These are phyloP conservation scores for Penicillium macrosclerotiorum DNA, from an alignment of 495 filamentous ascomycete species.

Conservation along the genomic window DNA sequence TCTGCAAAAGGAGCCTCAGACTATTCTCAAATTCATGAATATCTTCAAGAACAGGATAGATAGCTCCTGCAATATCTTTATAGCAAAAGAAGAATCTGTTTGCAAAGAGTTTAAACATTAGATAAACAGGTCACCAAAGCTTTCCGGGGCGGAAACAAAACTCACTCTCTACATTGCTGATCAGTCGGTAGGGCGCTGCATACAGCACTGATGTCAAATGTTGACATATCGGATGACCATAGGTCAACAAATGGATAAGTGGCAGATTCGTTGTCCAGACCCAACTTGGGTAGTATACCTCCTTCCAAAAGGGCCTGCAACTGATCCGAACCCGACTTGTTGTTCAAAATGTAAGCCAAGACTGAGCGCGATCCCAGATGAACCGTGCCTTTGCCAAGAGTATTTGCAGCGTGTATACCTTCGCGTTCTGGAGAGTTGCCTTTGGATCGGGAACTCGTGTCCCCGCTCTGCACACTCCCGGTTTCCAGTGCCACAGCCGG, in stretches of 20 bases:
- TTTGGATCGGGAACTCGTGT: slow-evolving; percentile 46
- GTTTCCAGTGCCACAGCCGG: slow-evolving; percentile 28
- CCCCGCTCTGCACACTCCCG: slow-evolving; percentile 59
- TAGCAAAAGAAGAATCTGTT: slow-evolving; percentile 70
- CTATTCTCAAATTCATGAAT: slow-evolving; percentile 67
- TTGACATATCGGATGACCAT: slow-evolving; percentile 65
- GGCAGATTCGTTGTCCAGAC: slow-evolving; percentile 76
- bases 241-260: slow-evolving; percentile 75
- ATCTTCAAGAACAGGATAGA: slow-evolving; percentile 78
- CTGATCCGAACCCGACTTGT: slow-evolving; percentile 64
- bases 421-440: slow-evolving; percentile 46
- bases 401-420: slow-evolving; percentile 53
- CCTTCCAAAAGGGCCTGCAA: slow-evolving; percentile 66
- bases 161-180: slow-evolving; percentile 64
- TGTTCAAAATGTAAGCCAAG: slow-evolving; percentile 58
- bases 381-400: slow-evolving; percentile 52
- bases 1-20: slow-evolving; percentile 65
- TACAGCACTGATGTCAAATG: slow-evolving; percentile 65
- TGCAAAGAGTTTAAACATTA: slow-evolving; percentile 1
- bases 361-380: slow-evolving; percentile 60
- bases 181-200: slow-evolving; percentile 68
- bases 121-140: not conserved
- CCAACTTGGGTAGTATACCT: slow-evolving; percentile 76
- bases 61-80: slow-evolving; percentile 76
- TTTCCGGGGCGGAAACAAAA: slow-evolving; percentile 1